Conservation (phyloP, 345 rosid genomes). For the Eucalyptus viminalis region DNA sequence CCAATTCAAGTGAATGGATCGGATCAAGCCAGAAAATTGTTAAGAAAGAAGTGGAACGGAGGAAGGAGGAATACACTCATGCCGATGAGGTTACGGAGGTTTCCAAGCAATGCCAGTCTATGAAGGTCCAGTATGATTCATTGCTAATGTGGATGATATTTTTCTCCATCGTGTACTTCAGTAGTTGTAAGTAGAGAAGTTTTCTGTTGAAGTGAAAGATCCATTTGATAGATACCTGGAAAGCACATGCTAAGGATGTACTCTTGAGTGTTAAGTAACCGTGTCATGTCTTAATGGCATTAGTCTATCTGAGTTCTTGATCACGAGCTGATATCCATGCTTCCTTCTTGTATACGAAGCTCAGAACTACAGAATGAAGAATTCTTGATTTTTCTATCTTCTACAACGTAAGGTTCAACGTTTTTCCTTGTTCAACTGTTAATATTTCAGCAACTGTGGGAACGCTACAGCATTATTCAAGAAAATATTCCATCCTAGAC, state of each 20-base stretch:
- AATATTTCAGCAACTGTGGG: background rate
- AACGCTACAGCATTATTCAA: background rate
- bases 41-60: slow-evolving; percentile 22
- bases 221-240: background rate
- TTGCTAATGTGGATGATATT: background rate
- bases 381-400: background rate
- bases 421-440: background rate
- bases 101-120: slow-evolving; percentile 9
- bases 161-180: background rate
- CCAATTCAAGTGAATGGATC: slow-evolving; percentile 23
- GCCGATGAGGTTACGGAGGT: slow-evolving; percentile 16
- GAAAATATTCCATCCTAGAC: background rate
- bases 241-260: background rate
- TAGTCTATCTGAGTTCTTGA: background rate
- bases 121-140: slow-evolving; percentile 10
- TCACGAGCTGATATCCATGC: background rate
- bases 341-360: background rate
- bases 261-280: background rate
- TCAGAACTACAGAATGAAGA: background rate
- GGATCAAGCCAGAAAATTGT: slow-evolving; percentile 24
- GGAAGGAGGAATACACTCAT: slow-evolving; percentile 18
- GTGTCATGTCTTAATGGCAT: background rate
- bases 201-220: background rate
- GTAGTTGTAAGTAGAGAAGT: background rate
- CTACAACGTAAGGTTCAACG: background rate